Evolutionary conservation across 306 rosid species (phyloP).

Genomic region (Chamaecrista fasciculata): DNA sequence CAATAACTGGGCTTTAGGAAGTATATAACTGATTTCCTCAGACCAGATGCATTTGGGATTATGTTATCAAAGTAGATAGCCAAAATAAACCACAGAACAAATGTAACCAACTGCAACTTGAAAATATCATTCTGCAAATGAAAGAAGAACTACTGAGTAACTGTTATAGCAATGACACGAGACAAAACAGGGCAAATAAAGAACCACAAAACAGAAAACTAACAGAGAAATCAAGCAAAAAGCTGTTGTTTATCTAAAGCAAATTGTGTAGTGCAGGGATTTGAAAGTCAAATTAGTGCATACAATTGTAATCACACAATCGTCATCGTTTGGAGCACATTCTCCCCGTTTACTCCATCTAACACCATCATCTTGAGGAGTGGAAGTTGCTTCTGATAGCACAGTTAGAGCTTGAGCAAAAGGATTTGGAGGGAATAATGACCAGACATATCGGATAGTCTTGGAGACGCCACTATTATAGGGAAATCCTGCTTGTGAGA

Average conservation of each 20-base stretch:
- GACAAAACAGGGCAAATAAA: conserved; percentile 10
- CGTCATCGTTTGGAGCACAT: conserved; percentile 36
- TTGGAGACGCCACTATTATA: conserved; percentile 20
- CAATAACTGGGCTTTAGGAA: conserved; percentile 75
- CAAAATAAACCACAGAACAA: conserved; percentile 72
- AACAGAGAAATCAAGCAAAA: conserved; percentile 11
- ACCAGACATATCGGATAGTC: conserved; percentile 44
- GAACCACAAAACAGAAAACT: conserved; percentile 11
- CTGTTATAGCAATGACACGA: neutral
- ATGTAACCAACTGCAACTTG: conserved; percentile 64
- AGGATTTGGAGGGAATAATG: conserved; percentile 87
- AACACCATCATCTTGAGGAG: conserved; percentile 55
- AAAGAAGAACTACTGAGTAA: conserved; percentile 30
- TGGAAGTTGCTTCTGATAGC: conserved; percentile 58
- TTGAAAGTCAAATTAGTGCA: conserved; percentile 28
- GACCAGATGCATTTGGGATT: conserved; percentile 81
- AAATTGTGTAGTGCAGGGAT: neutral
- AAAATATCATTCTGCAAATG: conserved; percentile 65
- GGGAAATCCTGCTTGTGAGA: conserved; percentile 57
- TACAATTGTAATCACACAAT: conserved; percentile 78
- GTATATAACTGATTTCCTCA: conserved; percentile 71
- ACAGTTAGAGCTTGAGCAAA: conserved; percentile 60
- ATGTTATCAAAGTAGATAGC: conserved; percentile 89
- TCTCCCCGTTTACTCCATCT: conserved; percentile 72
- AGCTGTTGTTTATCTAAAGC: conserved; percentile 13